phyloP scores from a whole-genome alignment of 1,284 basidiomycete species.

The Rhodotorula sp. region DNA sequence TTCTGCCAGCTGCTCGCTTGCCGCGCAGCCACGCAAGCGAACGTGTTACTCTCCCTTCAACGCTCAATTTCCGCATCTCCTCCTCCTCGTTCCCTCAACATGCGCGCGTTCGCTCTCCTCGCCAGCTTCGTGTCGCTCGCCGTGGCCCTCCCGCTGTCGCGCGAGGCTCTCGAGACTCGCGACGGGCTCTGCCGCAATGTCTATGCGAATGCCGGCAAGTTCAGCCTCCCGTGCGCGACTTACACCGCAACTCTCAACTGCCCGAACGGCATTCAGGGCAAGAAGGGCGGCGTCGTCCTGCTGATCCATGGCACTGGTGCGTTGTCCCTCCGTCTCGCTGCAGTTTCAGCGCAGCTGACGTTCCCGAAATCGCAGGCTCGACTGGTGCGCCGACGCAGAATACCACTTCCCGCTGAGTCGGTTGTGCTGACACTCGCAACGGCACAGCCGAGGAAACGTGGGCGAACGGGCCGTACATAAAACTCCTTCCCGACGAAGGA shows the following conservation, averaged over 20 bases:
- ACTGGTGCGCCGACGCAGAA: too few species aligned
- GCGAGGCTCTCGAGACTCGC: not conserved
- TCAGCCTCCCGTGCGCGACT: slow-evolving; percentile 8
- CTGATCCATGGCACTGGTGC: slow-evolving; percentile 49
- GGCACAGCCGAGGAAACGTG: slow-evolving; percentile 43
- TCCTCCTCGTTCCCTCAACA: not conserved
- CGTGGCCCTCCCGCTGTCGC: not conserved
- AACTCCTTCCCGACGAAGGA: slow-evolving; percentile 37
- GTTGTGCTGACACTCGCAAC: too few species aligned
- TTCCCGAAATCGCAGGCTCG: too few species aligned
- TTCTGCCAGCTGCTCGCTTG: too few species aligned
- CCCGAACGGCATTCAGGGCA: slow-evolving; percentile 43
- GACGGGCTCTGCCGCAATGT: not conserved
- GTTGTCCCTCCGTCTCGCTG: too few species aligned
- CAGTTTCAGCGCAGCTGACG: too few species aligned
- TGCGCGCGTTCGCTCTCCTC: not conserved
- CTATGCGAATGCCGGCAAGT: slow-evolving; percentile 14
- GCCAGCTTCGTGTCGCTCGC: not conserved
- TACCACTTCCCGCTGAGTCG: too few species aligned
- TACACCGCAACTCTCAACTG: slow-evolving; percentile 37
- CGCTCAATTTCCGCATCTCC: too few species aligned
- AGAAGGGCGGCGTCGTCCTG: slow-evolving; percentile 45
- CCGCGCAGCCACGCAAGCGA: too few species aligned
- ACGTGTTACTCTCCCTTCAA: too few species aligned
- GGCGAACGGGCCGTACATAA: slow-evolving; percentile 44